A percentile compares a stretch with the other conserved stretches of the same genome.
These are phyloP conservation scores for Gracilaria caudata DNA, from an alignment of 23 red algal species.

Conservation along the genomic window DNA sequence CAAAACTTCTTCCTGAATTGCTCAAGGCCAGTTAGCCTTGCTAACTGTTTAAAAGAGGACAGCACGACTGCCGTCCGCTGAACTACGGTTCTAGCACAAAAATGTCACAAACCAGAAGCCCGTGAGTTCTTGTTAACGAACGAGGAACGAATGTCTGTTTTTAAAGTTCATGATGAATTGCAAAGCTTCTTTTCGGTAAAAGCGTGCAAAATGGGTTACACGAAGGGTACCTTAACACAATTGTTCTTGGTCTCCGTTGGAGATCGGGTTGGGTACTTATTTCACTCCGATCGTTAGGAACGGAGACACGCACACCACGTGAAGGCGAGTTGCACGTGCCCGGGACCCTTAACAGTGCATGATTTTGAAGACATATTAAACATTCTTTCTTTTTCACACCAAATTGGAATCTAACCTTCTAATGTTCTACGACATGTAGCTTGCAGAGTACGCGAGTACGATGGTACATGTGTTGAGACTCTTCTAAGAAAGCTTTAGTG, in stretches of 20 bases:
- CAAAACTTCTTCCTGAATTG: neutral
- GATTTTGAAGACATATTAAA: neutral
- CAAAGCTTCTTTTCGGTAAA: neutral
- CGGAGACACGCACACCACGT: too few species aligned
- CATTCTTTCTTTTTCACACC: neutral
- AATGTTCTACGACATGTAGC: neutral
- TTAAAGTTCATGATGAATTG: neutral
- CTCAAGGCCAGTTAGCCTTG: neutral
- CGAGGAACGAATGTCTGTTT: neutral
- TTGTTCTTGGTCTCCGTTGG: too few species aligned
- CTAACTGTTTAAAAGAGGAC: too few species aligned
- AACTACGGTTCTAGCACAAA: neutral
- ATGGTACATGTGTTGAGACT: too few species aligned
- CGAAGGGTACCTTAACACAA: too few species aligned
- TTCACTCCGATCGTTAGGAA: neutral
- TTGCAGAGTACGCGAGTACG: too few species aligned
- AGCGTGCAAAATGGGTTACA: neutral
- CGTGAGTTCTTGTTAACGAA: neutral
- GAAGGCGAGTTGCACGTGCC: neutral
- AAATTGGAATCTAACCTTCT: neutral
- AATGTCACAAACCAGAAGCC: neutral
- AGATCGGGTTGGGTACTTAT: too few species aligned
- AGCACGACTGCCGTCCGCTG: neutral
- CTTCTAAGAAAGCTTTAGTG: too few species aligned
- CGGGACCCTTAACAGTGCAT: neutral